Conservation (phyloP, 495 filamentous ascomycete genomes). For the Terfezia boudieri region DNA sequence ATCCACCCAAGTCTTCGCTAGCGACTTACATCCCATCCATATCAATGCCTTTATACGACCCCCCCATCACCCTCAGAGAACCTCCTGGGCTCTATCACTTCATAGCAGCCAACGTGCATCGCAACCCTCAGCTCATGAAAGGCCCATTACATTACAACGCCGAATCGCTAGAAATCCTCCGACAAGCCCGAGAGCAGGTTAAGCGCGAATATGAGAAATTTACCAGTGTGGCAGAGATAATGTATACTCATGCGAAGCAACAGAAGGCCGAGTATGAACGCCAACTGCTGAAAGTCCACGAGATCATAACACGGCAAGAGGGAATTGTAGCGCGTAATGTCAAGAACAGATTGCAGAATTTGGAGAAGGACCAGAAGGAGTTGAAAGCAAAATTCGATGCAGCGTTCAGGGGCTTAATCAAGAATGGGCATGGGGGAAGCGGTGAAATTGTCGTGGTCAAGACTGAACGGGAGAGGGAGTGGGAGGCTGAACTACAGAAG, state of each 20-base stretch:
- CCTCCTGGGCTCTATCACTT: not conserved
- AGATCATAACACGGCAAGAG: conserved; percentile 3
- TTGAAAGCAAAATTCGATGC: conserved; percentile 13
- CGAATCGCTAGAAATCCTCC: not conserved
- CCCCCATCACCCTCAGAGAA: not conserved
- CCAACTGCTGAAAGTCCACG: conserved; percentile 11
- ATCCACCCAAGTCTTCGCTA: not conserved
- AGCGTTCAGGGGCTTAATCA: conserved; percentile 11
- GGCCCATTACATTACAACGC: not conserved
- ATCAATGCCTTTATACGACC: not conserved
- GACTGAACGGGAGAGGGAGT: not conserved
- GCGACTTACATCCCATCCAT: not conserved
- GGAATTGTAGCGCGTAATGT: conserved; percentile 6
- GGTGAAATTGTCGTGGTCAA: conserved; percentile 2
- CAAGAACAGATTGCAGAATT: conserved; percentile 5
- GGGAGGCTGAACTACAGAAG: not conserved
- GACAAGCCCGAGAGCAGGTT: not conserved
- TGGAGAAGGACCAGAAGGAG: conserved; percentile 13
- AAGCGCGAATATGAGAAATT: conserved; percentile 11
- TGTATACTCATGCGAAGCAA: conserved; percentile 15
- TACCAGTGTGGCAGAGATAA: conserved; percentile 14
- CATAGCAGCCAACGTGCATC: not conserved
- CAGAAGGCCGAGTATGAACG: conserved; percentile 15
- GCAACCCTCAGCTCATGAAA: not conserved
- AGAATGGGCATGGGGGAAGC: conserved; percentile 9